phyloP scores from a whole-genome alignment of 305 asterid species.

The Withania somnifera region DNA sequence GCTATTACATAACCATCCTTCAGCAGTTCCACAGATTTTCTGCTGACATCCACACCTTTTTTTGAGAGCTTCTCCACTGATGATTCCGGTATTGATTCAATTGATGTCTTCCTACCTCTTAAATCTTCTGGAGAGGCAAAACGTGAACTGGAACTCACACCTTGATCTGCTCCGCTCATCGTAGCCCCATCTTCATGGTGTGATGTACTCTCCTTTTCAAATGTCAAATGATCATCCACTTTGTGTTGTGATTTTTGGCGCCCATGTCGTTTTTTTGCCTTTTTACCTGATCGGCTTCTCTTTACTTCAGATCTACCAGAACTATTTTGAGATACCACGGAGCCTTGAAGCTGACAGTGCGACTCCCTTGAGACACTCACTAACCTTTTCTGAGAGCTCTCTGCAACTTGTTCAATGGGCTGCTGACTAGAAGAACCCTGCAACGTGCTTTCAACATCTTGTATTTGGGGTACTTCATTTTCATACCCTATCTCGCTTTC shows the following conservation, averaged over 20 bases:
- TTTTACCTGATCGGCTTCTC: conserved; percentile 89
- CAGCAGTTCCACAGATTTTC: conserved; percentile 56
- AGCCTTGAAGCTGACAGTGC: conserved; percentile 52
- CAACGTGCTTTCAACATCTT: conserved; percentile 44
- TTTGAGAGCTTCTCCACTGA: conserved; percentile 39
- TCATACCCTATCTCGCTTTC: conserved; percentile 48
- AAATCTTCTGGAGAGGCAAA: conserved; percentile 88
- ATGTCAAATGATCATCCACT: conserved; percentile 49
- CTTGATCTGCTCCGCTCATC: conserved; percentile 89
- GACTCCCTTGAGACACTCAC: conserved; percentile 40
- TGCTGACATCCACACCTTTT: conserved; percentile 38
- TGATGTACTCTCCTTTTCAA: conserved; percentile 67
- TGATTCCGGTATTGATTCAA: conserved; percentile 49
- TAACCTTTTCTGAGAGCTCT: conserved; percentile 63
- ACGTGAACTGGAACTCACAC: conserved; percentile 77
- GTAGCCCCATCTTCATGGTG: conserved; percentile 81
- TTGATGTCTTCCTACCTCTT: conserved; percentile 51
- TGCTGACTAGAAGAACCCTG: conserved; percentile 48
- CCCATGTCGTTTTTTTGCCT: conserved; percentile 87
- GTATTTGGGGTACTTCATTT: conserved; percentile 30
- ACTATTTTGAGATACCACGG: conserved; percentile 45
- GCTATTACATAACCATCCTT: conserved; percentile 87
- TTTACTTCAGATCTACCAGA: conserved; percentile 63
- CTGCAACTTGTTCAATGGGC: conserved; percentile 43
- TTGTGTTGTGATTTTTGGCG: conserved; percentile 81